Percentiles rank a stretch among this genome's conserved stretches.
These are phyloP conservation scores for Paramecium pentaurelia DNA, from an alignment of 73 alveolate genomes.

Conservation along the genomic window DNA sequence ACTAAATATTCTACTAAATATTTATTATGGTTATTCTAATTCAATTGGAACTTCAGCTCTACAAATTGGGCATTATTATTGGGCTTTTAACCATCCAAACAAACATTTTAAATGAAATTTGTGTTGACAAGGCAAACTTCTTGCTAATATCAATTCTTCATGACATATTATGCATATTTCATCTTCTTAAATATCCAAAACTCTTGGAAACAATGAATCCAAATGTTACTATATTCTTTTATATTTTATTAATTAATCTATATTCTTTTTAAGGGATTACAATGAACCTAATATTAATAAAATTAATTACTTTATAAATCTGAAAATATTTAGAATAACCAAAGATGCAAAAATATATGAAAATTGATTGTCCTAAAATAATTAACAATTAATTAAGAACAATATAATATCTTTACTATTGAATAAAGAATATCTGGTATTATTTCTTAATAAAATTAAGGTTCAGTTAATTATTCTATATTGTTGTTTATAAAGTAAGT, in stretches of 20 bases:
- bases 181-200: not conserved
- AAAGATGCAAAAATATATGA: slow-evolving; percentile 13
- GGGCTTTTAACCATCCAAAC: slow-evolving; percentile 16
- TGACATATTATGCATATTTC: slow-evolving; percentile 39
- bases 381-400: not conserved
- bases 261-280: not conserved
- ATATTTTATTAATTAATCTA: not conserved
- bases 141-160: slow-evolving; percentile 17
- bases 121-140: slow-evolving; percentile 27
- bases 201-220: slow-evolving; percentile 5
- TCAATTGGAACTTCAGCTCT: slow-evolving; percentile 40
- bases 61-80: slow-evolving; percentile 39
- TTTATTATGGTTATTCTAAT: not conserved
- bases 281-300: not conserved
- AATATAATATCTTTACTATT: not conserved
- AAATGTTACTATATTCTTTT: not conserved
- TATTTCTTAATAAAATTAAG: slow-evolving; percentile 25
- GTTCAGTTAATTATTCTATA: slow-evolving; percentile 32
- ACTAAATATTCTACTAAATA: not conserved
- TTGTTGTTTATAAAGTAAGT: slow-evolving; percentile 9
- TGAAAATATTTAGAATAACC: slow-evolving; percentile 40
- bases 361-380: not conserved
- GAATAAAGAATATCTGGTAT: not conserved
- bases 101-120: slow-evolving; percentile 12
- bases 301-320: not conserved